Base-by-base conservation (phyloP, 164 flowering plant genomes). In the Magnolia changhungtana region DNA sequence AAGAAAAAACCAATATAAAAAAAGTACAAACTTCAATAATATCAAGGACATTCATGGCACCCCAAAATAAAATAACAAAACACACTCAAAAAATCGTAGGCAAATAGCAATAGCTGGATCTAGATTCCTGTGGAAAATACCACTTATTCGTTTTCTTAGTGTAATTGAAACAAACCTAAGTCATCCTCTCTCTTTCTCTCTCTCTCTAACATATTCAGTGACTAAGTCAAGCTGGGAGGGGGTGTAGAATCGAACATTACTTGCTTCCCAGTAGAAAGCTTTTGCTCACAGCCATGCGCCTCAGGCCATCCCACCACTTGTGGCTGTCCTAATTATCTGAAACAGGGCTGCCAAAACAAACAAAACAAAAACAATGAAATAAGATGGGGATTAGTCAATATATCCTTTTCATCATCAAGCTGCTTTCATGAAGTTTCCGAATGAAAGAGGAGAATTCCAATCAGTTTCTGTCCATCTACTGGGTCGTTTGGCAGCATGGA, bases 241-340 rank as follows among this genome's bases (percentile, higher is more conserved):
- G 45, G 45, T 37, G 45, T 37, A 20, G 23, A 18, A 16, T n/a
- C 24, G n/a, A 45, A 51, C 24, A 16, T 71, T 2, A 19, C 73
- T 29, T 18, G 8, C 50, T 45, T 8, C 50, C 19, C 73, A 71
- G 14, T 21, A 49, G 20, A 4, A 18, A 8, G 24, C n/a, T 29
- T 20, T 45, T 67, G n/a, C 71, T 37, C 49, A 13, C 18, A 24
- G 71, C 29, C n/a, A 19, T 10, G 21, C 31, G 51, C 23, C 77
- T 85, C 80, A 85, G 31, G 79, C 84, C 85, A 78, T 78, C 21
- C 85, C 85, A 7, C 86, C 85, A 63, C 83, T 85, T 45, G 87
- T 82, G 7, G 89, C 87, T 67, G 81, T 84, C 72, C 85, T 83
- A n/a, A 87, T 85, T 72, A 87, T 84, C 90, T 83, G 88, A 72